Percentiles rank a stretch among this genome's conserved stretches.
phyloP scores from a whole-genome alignment of 352 stramenopile genomes.

The Pythium phragmitis region DNA sequence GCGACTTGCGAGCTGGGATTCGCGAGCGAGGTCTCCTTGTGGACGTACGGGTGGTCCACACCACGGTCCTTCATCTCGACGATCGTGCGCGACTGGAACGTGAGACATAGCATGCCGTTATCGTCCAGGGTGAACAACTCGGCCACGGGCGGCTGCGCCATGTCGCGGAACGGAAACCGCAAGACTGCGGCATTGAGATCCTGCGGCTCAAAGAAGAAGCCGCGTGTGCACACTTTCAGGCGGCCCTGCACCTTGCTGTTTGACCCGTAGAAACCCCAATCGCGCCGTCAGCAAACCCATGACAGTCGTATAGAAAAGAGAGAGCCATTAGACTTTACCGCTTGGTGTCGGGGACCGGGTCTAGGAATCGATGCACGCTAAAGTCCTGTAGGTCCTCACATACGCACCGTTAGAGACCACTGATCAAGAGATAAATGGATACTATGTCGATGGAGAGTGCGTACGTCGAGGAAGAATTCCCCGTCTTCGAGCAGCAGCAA shows the following conservation, averaged over 20 bases:
- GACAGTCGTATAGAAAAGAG: background rate
- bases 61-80: slow-evolving; percentile 88
- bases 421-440: background rate
- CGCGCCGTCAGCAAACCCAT: too few relatives aligned
- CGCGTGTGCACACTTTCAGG: slow-evolving; percentile 87
- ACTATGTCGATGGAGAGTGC: background rate
- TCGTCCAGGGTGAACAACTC: slow-evolving; percentile 52
- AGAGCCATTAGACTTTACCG: slow-evolving; percentile 32
- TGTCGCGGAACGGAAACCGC: slow-evolving; percentile 87
- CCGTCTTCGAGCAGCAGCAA: slow-evolving; percentile 93
- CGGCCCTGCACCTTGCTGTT: slow-evolving; percentile 70
- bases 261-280: background rate
- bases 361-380: slow-evolving; percentile 76
- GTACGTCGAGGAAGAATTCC: slow-evolving; percentile 93
- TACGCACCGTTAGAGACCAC: background rate
- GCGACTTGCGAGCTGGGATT: slow-evolving; percentile 23
- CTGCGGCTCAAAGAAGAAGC: slow-evolving; percentile 92
- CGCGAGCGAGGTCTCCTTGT: slow-evolving; percentile 40
- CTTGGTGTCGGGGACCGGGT: slow-evolving; percentile 48
- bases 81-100: slow-evolving; percentile 57
- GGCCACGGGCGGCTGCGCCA: slow-evolving; percentile 57
- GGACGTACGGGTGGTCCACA: slow-evolving; percentile 80
- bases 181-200: slow-evolving; percentile 79
- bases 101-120: slow-evolving; percentile 52
- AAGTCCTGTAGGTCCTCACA: slow-evolving; percentile 57